Percentiles rank a stretch among this genome's conserved stretches.
Conservation (phyloP, 371 early-diverging fungal genomes). For the Actinomortierella wolfii region DNA sequence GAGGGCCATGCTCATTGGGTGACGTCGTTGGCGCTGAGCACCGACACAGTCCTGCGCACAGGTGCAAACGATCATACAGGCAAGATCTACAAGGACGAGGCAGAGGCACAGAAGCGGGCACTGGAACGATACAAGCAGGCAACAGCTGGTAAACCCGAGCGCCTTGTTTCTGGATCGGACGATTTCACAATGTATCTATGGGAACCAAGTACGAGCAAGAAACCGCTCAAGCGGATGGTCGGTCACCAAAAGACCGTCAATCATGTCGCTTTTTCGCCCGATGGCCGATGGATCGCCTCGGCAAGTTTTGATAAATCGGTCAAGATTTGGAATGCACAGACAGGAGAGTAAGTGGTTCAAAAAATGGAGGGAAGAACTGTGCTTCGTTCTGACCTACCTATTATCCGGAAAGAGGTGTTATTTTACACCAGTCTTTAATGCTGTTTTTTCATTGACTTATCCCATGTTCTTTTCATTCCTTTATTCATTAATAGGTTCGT, state of each 20-base stretch:
- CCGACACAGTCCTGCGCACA: conserved; percentile 88
- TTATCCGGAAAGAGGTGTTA: too few species aligned
- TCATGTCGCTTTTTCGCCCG: conserved; percentile 92
- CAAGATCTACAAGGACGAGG: conserved; percentile 57
- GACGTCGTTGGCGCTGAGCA: conserved; percentile 89
- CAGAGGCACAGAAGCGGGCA: conserved; percentile 79
- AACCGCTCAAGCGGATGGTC: conserved; percentile 88
- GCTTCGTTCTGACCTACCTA: too few species aligned
- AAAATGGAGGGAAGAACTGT: conserved; percentile 9
- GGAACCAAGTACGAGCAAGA: conserved; percentile 84
- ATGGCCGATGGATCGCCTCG: conserved; percentile 90
- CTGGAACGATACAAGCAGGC: conserved; percentile 78
- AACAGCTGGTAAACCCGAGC: conserved; percentile 73
- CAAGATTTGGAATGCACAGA: conserved; percentile 95
- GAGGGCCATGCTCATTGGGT: conserved; percentile 96
- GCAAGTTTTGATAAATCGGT: conserved; percentile 98
- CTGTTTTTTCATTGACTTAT: too few species aligned
- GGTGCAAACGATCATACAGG: conserved; percentile 91
- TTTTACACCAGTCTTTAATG: too few species aligned
- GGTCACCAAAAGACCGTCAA: conserved; percentile 98
- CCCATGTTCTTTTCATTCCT: neutral
- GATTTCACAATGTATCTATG: conserved; percentile 97
- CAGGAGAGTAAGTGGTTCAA: conserved; percentile 72
- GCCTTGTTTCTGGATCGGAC: conserved; percentile 93
- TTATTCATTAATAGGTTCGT: conserved; percentile 59